Evolutionary conservation across 441 rosid genomes (phyloP), one percentile per base, ranked within the genome.

Genomic region (Syzygium malaccense): DNA sequence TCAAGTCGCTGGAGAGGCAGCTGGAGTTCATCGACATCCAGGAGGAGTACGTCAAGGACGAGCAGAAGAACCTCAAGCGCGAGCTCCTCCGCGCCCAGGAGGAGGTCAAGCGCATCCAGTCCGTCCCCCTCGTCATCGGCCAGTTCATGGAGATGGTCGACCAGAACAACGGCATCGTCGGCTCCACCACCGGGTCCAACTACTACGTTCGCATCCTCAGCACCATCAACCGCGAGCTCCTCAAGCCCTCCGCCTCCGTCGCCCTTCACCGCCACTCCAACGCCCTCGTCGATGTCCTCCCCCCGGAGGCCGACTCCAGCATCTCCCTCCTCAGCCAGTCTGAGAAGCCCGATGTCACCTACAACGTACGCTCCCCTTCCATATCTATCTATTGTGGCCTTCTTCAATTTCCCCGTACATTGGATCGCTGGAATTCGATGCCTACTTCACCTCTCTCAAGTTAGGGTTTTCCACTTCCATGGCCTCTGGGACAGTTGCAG

Each of bases 101-200:
- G 85, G 99, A 98, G 95, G 99, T 98, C 58, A 98, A 98, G 92
- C 93, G 99, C 90, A 98, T 98, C 92, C 99, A 98, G 89, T 98
- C 99, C 53, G 99, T 98, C 84, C 99, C 99, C 23, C 91, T 98
- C 13, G 99, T 98, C 45, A 97, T 98, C 23, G 99, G 99, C 18
- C 99, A 98, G 92, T 98, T 98, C 92, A 98, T 98, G 99, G 99
- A 98, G 94, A 98, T 98, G 99, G 99, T 98, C 15, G 99, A 98
- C 90, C 98, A 95, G 93, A 98, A 97, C 92, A 96, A 98, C 91
- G 99, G 99, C 32, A 98, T 98, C 84, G 99, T 98, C 14, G 99
- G 99, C 37, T 98, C 99, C 55, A 98, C 99, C 48, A 98, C 99
- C 3, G 99, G 99, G 0, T 98, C 99, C 51, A 98, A 98, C 88